These are phyloP conservation scores for Arabis alpina DNA, from an alignment of 345 rosid species.

Conservation along the genomic window DNA sequence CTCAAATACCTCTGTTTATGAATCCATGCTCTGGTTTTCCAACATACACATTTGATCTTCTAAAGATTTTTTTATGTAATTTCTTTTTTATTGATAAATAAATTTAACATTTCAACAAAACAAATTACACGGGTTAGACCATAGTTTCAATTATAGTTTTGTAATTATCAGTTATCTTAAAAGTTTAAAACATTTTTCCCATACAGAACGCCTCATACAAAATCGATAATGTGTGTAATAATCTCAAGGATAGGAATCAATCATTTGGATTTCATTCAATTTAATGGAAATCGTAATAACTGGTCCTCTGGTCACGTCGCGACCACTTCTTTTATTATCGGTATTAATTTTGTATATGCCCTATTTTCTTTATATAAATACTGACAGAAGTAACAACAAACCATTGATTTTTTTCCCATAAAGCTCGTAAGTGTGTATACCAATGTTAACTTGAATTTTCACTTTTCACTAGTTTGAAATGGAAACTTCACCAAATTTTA, in stretches of 20 bases:
- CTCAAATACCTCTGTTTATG: too few species aligned
- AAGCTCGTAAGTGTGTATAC: too few species aligned
- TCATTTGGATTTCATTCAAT: conserved; percentile 13
- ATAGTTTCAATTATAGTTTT: too few species aligned
- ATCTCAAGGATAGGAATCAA: conserved; percentile 24
- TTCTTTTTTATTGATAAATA: too few species aligned
- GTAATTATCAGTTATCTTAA: conserved; percentile 23
- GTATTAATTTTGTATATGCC: neutral
- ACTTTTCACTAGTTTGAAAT: neutral
- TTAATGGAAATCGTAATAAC: neutral
- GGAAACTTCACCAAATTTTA: neutral
- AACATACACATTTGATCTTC: too few species aligned
- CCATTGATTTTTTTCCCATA: too few species aligned
- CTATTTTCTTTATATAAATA: neutral
- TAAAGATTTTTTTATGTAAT: too few species aligned
- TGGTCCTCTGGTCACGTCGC: conserved; percentile 30
- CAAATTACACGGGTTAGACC: too few species aligned
- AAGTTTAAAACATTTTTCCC: conserved; percentile 1
- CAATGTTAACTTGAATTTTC: neutral
- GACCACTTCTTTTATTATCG: neutral
- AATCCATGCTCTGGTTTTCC: too few species aligned
- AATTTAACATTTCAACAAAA: too few species aligned
- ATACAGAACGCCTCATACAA: conserved; percentile 33
- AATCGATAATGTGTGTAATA: conserved; percentile 22
- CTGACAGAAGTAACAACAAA: neutral